These are phyloP conservation scores for Sporobolomyces roseus DNA, from an alignment of 768 basidiomycete species.

Conservation along the genomic window DNA sequence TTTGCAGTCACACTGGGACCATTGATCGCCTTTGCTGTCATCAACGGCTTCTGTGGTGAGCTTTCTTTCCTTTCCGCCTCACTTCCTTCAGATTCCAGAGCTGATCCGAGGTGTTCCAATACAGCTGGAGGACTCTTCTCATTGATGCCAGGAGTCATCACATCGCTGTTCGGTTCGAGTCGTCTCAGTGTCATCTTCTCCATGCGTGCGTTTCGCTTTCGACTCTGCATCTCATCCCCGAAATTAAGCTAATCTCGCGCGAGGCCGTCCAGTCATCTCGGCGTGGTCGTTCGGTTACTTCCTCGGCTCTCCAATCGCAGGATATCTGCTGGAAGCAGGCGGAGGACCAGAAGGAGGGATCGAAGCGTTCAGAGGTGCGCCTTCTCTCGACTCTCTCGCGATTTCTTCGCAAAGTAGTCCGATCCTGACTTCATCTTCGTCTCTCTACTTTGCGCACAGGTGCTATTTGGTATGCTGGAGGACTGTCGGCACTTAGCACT, in stretches of 20 bases:
- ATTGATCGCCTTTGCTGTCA: conserved; percentile 40
- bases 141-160: conserved; percentile 43
- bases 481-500: conserved; percentile 9
- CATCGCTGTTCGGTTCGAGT: conserved; percentile 28
- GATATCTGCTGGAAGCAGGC: conserved; percentile 44
- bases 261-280: not conserved
- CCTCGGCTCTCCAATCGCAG: conserved; percentile 44
- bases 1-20: conserved; percentile 40
- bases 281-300: conserved; percentile 14
- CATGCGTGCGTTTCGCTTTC: conserved; percentile 31
- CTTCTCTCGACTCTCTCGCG: no score
- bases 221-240: conserved; percentile 2
- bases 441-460: not conserved
- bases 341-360: conserved; percentile 41
- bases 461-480: conserved; percentile 11
- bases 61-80: not conserved
- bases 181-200: conserved; percentile 38
- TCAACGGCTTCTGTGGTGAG: conserved; percentile 37
- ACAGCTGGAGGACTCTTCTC: conserved; percentile 42
- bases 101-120: not conserved
- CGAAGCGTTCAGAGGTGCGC: conserved; percentile 33
- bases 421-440: not conserved
- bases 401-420: not conserved
- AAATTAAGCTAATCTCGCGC: not conserved
- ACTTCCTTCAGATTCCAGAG: no score